Percentiles rank a stretch among this genome's conserved stretches.
phyloP scores from a whole-genome alignment of 352 stramenopile species.

The Pythium utonaiense region DNA sequence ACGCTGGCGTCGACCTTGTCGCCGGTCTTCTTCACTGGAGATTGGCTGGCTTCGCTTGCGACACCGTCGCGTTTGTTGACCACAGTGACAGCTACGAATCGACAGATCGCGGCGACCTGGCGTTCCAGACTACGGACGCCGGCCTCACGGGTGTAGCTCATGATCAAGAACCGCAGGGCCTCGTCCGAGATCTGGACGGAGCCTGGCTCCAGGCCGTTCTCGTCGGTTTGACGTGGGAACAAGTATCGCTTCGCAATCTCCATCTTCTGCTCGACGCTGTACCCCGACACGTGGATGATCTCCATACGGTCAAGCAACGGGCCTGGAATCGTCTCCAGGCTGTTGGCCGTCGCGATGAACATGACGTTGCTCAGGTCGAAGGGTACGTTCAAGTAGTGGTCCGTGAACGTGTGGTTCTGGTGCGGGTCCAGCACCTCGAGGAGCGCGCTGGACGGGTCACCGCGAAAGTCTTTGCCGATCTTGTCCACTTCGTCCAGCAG shows the following conservation, averaged over 20 bases:
- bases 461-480: conserved; percentile 68
- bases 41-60: too few species aligned
- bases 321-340: conserved; percentile 67
- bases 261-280: conserved; percentile 82
- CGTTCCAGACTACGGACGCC: conserved; percentile 83
- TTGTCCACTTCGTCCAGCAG: conserved; percentile 89
- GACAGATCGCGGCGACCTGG: conserved; percentile 71
- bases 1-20: background rate
- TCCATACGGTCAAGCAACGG: conserved; percentile 85
- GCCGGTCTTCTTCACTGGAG: conserved; percentile 19
- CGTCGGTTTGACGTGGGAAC: conserved; percentile 71
- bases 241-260: conserved; percentile 78
- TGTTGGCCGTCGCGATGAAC: conserved; percentile 86
- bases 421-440: conserved; percentile 85
- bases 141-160: conserved; percentile 84
- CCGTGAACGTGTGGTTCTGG: conserved; percentile 85
- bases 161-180: conserved; percentile 65
- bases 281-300: conserved; percentile 76
- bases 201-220: conserved; percentile 55
- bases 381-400: conserved; percentile 85
- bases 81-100: conserved; percentile 66
- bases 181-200: conserved; percentile 53
- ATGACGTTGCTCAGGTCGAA: conserved; percentile 84
- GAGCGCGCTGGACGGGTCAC: conserved; percentile 62
- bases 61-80: conserved; percentile 53